Evolutionary conservation across 257 asterid genomes (phyloP).

Genomic region (Capsicum baccatum): DNA sequence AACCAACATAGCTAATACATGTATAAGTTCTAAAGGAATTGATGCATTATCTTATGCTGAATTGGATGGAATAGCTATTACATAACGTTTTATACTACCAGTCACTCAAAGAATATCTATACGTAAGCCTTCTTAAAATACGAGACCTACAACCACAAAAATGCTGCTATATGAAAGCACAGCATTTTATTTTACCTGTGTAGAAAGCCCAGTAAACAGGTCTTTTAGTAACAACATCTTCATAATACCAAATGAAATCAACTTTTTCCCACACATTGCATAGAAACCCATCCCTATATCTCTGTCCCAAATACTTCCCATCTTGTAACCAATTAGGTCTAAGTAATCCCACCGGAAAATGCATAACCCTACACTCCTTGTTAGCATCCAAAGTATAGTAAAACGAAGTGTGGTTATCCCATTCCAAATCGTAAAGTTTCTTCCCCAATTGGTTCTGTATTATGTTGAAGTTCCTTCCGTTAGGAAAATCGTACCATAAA

Average conservation of each 20-base stretch:
- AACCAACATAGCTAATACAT: no score
- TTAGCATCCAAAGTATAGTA: constrained; percentile 58
- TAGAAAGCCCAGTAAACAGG: constrained; percentile 74
- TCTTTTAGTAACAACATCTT: constrained; percentile 62
- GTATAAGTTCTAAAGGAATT: no score
- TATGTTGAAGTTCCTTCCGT: constrained; percentile 73
- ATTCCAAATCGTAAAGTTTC: constrained; percentile 61
- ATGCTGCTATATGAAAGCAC: no score
- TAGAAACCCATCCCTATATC: constrained; percentile 60
- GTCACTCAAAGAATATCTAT: no score
- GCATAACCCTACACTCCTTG: constrained; percentile 49
- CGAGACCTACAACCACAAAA: no score
- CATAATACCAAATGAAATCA: constrained; percentile 72
- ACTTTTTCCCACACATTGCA: constrained; percentile 84
- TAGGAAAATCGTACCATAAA: constrained; percentile 77
- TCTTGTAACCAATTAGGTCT: constrained; percentile 69
- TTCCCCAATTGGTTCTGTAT: constrained; percentile 67
- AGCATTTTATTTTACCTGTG: constrained; percentile 38
- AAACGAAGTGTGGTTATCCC: constrained; percentile 75
- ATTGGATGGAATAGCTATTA: no score
- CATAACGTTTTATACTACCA: no score
- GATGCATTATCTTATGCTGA: no score
- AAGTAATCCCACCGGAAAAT: constrained; percentile 65
- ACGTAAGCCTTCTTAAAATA: no score
- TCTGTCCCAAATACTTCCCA: constrained; percentile 62